Evolutionary conservation across 768 basidiomycete species (phyloP).

Genomic region (Agrocybe pediades): DNA sequence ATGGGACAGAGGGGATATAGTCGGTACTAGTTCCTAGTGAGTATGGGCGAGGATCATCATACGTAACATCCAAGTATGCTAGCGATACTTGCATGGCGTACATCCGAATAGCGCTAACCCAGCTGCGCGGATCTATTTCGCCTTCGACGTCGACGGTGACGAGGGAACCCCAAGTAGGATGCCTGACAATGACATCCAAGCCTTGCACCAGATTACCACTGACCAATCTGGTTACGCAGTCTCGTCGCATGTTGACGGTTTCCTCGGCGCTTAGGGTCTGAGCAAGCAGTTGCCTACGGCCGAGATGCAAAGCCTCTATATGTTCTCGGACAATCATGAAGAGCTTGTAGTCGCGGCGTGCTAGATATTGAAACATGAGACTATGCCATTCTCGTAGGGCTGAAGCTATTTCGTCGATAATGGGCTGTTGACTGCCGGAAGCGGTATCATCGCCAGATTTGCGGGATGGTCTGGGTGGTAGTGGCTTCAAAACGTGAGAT

Average conservation of each 20-base stretch:
- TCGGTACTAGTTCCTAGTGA: constrained; percentile 47
- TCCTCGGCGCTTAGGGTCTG: constrained; percentile 89
- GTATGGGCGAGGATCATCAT: constrained; percentile 42
- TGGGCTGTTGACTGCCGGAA: constrained; percentile 80
- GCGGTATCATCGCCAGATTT: constrained; percentile 94
- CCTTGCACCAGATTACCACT: constrained; percentile 90
- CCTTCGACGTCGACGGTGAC: constrained; percentile 90
- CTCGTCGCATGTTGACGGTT: constrained; percentile 74
- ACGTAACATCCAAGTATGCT: constrained; percentile 69
- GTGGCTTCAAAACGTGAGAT: constrained; percentile 66
- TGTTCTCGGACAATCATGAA: constrained; percentile 87
- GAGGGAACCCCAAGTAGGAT: constrained; percentile 88
- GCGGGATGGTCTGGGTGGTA: constrained; percentile 90
- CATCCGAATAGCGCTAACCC: constrained; percentile 90
- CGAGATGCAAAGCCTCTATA: constrained; percentile 88
- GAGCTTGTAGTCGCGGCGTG: constrained; percentile 84
- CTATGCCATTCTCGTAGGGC: constrained; percentile 96
- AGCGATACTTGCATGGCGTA: constrained; percentile 86
- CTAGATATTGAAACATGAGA: constrained; percentile 89
- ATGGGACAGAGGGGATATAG: constrained; percentile 43
- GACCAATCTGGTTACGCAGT: constrained; percentile 87
- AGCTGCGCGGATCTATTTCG: constrained; percentile 76
- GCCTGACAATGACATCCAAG: constrained; percentile 94
- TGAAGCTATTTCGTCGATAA: constrained; percentile 96
- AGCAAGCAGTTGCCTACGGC: constrained; percentile 87